Percentiles rank a stretch among this genome's conserved stretches.
These are phyloP conservation scores for Epichloe gansuensis DNA, from an alignment of 2,329 filamentous ascomycete species.

Conservation along the genomic window DNA sequence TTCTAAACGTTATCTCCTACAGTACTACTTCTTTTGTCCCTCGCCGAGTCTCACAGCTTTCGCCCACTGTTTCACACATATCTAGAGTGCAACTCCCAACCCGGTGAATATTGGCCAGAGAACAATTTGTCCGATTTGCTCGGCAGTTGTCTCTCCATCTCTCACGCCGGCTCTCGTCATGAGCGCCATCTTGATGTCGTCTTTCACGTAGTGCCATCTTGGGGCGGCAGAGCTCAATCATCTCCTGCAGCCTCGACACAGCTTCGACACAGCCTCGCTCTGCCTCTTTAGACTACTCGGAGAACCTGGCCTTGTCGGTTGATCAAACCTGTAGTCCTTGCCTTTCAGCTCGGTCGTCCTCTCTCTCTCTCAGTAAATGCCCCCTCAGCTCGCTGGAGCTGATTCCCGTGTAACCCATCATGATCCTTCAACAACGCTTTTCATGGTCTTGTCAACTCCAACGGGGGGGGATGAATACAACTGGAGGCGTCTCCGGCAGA, in stretches of 20 bases:
- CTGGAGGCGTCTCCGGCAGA: neutral
- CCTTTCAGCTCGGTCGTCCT: neutral
- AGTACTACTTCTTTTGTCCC: neutral
- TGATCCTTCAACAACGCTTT: slow-evolving; percentile 2
- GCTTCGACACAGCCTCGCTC: neutral
- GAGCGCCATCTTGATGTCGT: too few species aligned
- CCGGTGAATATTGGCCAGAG: neutral
- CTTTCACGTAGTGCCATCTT: neutral
- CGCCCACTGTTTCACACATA: neutral
- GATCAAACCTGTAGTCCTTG: neutral
- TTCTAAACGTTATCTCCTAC: too few species aligned
- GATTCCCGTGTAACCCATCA: neutral
- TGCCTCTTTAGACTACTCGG: neutral
- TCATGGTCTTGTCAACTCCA: slow-evolving; percentile 1
- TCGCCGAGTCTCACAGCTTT: neutral
- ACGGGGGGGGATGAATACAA: neutral
- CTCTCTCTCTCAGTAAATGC: neutral
- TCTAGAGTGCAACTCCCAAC: neutral
- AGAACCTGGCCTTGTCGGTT: neutral
- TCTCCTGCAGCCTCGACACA: neutral
- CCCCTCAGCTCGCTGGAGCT: neutral
- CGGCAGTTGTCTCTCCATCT: neutral
- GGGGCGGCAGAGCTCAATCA: neutral
- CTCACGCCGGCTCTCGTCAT: neutral
- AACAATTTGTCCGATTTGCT: neutral